phyloP scores from a whole-genome alignment of 108 stramenopile species.

The Conticribra guillardii region DNA sequence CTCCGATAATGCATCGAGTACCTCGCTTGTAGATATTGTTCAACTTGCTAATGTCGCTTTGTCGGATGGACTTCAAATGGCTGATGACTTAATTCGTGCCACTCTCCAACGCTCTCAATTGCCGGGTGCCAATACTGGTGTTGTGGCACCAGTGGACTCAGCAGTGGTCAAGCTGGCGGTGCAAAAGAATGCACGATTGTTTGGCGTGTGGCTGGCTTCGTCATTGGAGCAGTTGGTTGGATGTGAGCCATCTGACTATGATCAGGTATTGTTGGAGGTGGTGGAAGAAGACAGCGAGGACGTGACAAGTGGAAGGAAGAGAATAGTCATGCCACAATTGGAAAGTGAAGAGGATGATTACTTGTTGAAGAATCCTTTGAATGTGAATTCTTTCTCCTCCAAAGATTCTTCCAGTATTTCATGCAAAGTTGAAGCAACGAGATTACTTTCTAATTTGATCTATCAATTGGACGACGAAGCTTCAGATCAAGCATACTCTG shows the following conservation, averaged over 20 bases:
- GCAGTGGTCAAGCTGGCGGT: constrained; percentile 75
- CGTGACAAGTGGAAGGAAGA: constrained; percentile 7
- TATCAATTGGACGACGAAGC: constrained; percentile 40
- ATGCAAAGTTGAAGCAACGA: constrained; percentile 5
- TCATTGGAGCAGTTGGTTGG: constrained; percentile 75
- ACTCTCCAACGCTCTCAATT: constrained; percentile 47
- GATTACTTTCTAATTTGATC: constrained; percentile 26
- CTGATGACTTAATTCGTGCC: constrained; percentile 81
- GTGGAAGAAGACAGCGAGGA: constrained; percentile 27
- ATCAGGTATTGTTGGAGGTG: constrained; percentile 41
- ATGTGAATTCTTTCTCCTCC: constrained; percentile 11
- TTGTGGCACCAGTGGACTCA: constrained; percentile 51
- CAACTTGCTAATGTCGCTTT: constrained; percentile 75
- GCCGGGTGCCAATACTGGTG: constrained; percentile 21
- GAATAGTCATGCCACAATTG: constrained; percentile 18
- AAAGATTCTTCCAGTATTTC: constrained; percentile 11
- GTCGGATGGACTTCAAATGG: constrained; percentile 80
- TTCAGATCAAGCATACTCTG: constrained; percentile 39
- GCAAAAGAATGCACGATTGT: constrained; percentile 60
- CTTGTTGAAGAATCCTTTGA: neutral
- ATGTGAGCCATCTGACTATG: constrained; percentile 57
- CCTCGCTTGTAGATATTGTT: constrained; percentile 50
- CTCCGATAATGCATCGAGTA: constrained; percentile 10
- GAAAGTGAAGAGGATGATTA: constrained; percentile 38
- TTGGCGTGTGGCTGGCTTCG: constrained; percentile 77